Evolutionary conservation across 2,329 filamentous ascomycete species (phyloP).

Genomic region (Cercospora sojina): DNA sequence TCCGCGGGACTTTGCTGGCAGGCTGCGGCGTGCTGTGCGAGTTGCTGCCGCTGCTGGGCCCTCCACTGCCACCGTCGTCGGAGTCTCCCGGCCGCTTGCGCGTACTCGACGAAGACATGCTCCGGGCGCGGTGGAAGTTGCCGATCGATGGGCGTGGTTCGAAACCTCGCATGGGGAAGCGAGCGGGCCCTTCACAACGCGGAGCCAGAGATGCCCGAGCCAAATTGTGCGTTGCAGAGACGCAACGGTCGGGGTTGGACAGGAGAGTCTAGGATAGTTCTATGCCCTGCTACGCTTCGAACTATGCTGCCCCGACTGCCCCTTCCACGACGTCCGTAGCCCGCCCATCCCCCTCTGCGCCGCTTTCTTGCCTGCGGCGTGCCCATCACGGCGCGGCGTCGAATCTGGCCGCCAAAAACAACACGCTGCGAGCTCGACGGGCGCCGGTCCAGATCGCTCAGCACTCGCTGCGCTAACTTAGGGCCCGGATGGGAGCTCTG

Average conservation of each 20-base stretch:
- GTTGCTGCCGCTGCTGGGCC: constrained; percentile 4
- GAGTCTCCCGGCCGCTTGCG: constrained; percentile 30
- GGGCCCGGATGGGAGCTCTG: neutral
- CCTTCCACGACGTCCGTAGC: neutral
- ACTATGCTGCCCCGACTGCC: neutral
- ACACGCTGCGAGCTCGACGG: neutral
- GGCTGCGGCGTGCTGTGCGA: constrained; percentile 5
- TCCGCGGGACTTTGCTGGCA: constrained; percentile 9
- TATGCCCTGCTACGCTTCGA: neutral
- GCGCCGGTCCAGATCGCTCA: neutral
- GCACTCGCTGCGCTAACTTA: neutral
- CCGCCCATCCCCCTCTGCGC: neutral
- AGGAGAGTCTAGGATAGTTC: no score
- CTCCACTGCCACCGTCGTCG: constrained; percentile 18
- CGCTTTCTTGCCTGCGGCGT: constrained; percentile 3
- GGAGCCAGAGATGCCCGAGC: neutral
- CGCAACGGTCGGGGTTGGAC: neutral
- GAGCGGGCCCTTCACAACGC: neutral
- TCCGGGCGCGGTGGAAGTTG: constrained; percentile 26
- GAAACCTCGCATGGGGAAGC: constrained; percentile 7
- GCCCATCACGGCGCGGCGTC: constrained; percentile 9
- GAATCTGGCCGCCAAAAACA: constrained; percentile 3
- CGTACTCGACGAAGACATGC: constrained; percentile 20
- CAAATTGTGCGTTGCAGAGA: neutral
- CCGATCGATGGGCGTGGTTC: constrained; percentile 16